Evolutionary conservation across 805 yeast species (phyloP).

Genomic region (Martiniozyma abietophila): DNA sequence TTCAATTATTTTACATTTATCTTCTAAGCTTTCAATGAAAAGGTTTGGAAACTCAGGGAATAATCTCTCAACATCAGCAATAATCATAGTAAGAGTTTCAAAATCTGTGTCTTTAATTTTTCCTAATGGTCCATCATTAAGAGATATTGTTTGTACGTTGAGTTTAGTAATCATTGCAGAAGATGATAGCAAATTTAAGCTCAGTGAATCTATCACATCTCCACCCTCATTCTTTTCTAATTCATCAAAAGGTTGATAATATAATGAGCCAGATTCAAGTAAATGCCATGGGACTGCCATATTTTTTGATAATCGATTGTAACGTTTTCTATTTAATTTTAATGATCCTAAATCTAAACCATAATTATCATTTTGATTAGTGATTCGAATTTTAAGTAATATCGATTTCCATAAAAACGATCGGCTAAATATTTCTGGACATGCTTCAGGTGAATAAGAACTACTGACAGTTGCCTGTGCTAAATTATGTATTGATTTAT

Average conservation of each 20-base stretch:
- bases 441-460: conserved; percentile 6
- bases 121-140: background rate
- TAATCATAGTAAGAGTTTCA: conserved; percentile 33
- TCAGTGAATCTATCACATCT: no score
- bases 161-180: no score
- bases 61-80: conserved; percentile 43
- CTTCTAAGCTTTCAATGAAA: conserved; percentile 22
- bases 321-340: conserved; percentile 14
- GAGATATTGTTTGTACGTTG: no score
- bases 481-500: conserved; percentile 5
- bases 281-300: conserved; percentile 28
- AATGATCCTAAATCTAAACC: conserved; percentile 14
- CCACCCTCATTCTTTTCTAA: background rate
- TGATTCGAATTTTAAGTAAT: conserved; percentile 10
- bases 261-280: conserved; percentile 19
- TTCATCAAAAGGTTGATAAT: conserved; percentile 15
- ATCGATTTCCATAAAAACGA: conserved; percentile 17
- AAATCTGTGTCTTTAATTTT: conserved; percentile 20
- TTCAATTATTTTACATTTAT: conserved; percentile 29
- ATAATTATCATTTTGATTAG: conserved; percentile 1
- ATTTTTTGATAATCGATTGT: conserved; percentile 14
- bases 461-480: conserved; percentile 8
- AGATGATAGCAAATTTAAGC: no score
- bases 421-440: conserved; percentile 12
- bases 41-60: conserved; percentile 34